Percentiles rank a stretch among this genome's conserved stretches.
Evolutionary conservation across 106 monocot genomes (phyloP).

Genomic region (Agapanthus africanus): DNA sequence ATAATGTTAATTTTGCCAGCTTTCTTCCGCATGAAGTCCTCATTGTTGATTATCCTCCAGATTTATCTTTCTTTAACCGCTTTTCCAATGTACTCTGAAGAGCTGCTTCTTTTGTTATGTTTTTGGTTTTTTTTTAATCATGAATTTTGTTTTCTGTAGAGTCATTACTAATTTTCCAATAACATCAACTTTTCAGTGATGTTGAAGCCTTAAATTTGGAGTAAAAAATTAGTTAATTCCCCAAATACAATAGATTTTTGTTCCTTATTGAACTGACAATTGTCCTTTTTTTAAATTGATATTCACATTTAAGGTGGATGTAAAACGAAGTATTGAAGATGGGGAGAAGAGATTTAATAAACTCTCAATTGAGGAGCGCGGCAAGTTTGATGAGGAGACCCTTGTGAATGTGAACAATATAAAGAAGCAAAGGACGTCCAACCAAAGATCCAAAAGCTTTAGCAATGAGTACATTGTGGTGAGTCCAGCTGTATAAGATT

Average conservation of each 20-base stretch:
- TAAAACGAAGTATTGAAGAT: constrained; percentile 72
- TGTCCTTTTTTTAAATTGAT: not conserved
- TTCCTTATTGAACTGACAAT: not conserved
- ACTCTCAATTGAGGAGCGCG: constrained; percentile 92
- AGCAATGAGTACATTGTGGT: constrained; percentile 99
- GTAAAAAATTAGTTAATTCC: not conserved
- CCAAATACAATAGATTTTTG: not conserved
- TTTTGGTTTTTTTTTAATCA: not conserved
- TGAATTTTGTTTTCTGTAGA: not conserved
- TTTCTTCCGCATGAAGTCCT: not conserved
- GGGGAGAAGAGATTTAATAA: constrained; percentile 91
- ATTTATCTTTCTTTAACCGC: not conserved
- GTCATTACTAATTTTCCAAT: not conserved
- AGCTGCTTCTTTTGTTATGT: not conserved
- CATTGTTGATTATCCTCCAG: not conserved
- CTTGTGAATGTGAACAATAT: constrained; percentile 95
- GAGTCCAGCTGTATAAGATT: constrained; percentile 11
- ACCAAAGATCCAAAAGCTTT: constrained; percentile 47
- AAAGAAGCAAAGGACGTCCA: constrained; percentile 58
- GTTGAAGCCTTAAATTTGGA: not conserved
- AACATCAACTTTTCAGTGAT: not conserved
- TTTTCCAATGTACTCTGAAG: not conserved
- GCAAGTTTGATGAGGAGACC: constrained; percentile 99
- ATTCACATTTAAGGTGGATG: constrained; percentile 45
- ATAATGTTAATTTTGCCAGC: not conserved